A percentile compares a stretch with the other conserved stretches of the same genome.
phyloP scores from a whole-genome alignment of 495 filamentous ascomycete genomes.

The Mytilinidion resinicola region DNA sequence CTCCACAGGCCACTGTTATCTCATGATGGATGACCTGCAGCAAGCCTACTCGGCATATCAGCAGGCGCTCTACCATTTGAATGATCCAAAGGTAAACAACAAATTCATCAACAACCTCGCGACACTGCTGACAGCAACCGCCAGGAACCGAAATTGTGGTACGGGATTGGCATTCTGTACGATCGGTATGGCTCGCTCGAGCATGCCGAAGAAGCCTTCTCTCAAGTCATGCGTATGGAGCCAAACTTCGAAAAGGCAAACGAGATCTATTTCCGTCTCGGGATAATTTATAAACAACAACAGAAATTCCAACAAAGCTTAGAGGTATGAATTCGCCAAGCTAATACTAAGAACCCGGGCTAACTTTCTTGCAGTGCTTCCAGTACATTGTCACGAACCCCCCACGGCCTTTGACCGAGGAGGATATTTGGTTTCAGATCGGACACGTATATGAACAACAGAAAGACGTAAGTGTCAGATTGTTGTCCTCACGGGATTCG shows the following conservation, averaged over 20 bases:
- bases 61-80: constrained; percentile 85
- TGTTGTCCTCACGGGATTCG: neutral
- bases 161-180: constrained; percentile 96
- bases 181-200: constrained; percentile 95
- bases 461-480: constrained; percentile 75
- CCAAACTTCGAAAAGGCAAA: constrained; percentile 98
- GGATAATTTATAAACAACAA: constrained; percentile 99
- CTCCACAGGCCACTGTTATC: constrained; percentile 74
- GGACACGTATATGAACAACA: constrained; percentile 98
- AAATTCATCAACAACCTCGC: constrained; percentile 3
- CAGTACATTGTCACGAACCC: constrained; percentile 95
- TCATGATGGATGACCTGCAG: constrained; percentile 99
- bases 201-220: constrained; percentile 97
- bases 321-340: constrained; percentile 54
- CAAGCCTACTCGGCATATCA: constrained; percentile 98
- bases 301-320: constrained; percentile 88
- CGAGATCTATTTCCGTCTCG: constrained; percentile 96
- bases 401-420: constrained; percentile 86
- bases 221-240: constrained; percentile 98
- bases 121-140: constrained; percentile 11
- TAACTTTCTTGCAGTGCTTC: constrained; percentile 63
- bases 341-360: neutral
- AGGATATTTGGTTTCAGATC: constrained; percentile 99
- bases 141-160: constrained; percentile 98
- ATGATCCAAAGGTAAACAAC: constrained; percentile 78